Base-by-base conservation (phyloP, 1,284 basidiomycete species). In the Tausonia pullulans region DNA sequence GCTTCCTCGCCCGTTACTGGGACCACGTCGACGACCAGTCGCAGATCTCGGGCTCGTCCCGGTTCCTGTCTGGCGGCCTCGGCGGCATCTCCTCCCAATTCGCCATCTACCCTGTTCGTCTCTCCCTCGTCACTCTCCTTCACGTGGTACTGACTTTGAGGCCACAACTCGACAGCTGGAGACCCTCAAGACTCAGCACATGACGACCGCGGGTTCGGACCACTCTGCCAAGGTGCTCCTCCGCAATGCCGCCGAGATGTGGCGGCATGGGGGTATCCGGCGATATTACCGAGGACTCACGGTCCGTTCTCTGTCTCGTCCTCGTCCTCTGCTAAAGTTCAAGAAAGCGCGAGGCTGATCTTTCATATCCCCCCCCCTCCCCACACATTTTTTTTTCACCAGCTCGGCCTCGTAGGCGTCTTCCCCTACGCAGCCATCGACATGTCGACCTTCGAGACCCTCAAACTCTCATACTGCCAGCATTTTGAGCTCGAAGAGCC, bases 51-150 rank as follows among this genome's bases (percentile, higher is more conserved):
- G 92, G 92, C 4, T 81, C 84, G 44, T 94, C 90, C 73, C 84
- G 96, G 13, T 99, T 99, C 79, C 75, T 99, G 61, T 89, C 93
- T 13, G 96, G 96, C 61, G 96, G 96, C 1, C 83, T 98, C 52
- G 96, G 95, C 59, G 96, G 96, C 57, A 87, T 98, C 70, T 85
- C 84, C 57, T 94, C 90, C 74, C 96, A 99, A 80, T 82, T 98
- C n/a, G 71, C 77, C 6, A 76, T 78, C 50, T 78, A 78, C 68
- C 76, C 76, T 3, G 71, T 77, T 27, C n/a, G 64, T 65, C 7
- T 5, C 16, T 39, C n/a, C 53, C n/a, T 40, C 41, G 11, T 5
- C 54, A 27, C 13, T 48, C 39, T n/a, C n/a, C 27, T 8, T 44
- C 27, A 40, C 41, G 10, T 49, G n/a, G 8, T 13, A 27, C 4